Conservation (phyloP, 1,284 basidiomycete species). For the Agroathelia rolfsii region DNA sequence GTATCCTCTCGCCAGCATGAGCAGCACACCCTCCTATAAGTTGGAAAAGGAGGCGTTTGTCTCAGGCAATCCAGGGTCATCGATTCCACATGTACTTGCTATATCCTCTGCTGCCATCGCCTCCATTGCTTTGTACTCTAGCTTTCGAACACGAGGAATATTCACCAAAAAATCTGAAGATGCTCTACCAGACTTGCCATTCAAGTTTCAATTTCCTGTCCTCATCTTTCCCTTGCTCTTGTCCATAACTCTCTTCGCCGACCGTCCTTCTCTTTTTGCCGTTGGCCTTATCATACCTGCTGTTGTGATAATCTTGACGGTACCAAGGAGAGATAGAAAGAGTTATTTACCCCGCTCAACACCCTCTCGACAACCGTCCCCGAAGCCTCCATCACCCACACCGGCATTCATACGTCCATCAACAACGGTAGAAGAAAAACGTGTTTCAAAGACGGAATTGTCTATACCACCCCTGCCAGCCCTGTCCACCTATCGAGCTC, state of each 20-base stretch:
- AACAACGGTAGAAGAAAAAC: conserved; percentile 7
- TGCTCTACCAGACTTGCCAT: too few relatives aligned
- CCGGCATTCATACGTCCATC: conserved; percentile 17
- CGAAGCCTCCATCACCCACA: conserved; percentile 37
- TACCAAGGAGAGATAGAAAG: conserved; percentile 34
- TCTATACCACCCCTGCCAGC: conserved; percentile 46
- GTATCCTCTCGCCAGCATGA: too few relatives aligned
- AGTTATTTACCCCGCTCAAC: too few relatives aligned
- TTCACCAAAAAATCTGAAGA: conserved; percentile 21
- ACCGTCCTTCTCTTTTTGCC: conserved; percentile 44
- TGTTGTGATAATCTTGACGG: conserved; percentile 27
- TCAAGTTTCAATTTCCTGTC: conserved; percentile 51
- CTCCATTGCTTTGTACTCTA: conserved; percentile 52
- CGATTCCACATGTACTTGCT: conserved; percentile 65
- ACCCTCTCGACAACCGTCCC: too few relatives aligned
- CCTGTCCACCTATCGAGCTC: conserved; percentile 83
- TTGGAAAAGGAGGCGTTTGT: conserved; percentile 82
- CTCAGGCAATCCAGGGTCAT: conserved; percentile 70
- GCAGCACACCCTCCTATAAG: too few relatives aligned
- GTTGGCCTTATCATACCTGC: conserved; percentile 37
- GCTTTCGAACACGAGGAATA: too few relatives aligned
- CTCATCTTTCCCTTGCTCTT: conserved; percentile 72
- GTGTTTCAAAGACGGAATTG: conserved; percentile 9
- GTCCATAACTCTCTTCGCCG: conserved; percentile 69
- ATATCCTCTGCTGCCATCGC: conserved; percentile 65